Evolutionary conservation across 2,329 filamentous ascomycete species (phyloP).

Genomic region (Phaeosphaeriaceae sp.): DNA sequence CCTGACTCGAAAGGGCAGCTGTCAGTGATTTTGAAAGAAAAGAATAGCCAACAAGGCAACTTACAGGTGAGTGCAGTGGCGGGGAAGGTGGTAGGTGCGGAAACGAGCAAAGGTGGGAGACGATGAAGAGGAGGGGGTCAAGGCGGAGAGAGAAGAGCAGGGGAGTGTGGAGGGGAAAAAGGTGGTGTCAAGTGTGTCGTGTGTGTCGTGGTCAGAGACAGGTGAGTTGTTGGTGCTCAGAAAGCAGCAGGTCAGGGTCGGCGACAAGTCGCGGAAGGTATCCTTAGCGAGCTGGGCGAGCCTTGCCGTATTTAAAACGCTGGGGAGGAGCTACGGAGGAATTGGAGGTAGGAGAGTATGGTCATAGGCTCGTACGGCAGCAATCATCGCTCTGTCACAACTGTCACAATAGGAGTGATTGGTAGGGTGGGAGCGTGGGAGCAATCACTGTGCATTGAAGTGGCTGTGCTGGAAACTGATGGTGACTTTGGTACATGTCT

Average conservation of each 20-base stretch:
- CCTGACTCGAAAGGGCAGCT: conserved; percentile 21
- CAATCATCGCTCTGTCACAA: conserved; percentile 13
- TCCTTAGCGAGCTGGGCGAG: conserved; percentile 40
- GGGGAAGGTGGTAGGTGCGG: conserved; percentile 44
- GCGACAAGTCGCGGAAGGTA: conserved; percentile 24
- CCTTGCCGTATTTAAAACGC: conserved; percentile 32
- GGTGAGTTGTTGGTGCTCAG: conserved; percentile 16
- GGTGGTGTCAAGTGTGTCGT: conserved; percentile 16
- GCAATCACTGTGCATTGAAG: background rate
- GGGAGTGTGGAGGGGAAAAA: conserved; percentile 13
- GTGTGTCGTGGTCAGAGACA: conserved; percentile 29
- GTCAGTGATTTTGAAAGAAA: conserved; percentile 34
- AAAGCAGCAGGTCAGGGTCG: conserved; percentile 13
- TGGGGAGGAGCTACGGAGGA: conserved; percentile 12
- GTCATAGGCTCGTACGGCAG: conserved; percentile 14
- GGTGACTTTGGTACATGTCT: too few relatives aligned
- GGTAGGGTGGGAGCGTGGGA: too few relatives aligned
- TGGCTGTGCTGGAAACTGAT: too few relatives aligned
- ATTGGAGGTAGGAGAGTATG: too few relatives aligned
- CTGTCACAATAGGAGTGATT: too few relatives aligned
- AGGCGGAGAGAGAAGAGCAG: conserved; percentile 23
- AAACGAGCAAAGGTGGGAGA: conserved; percentile 21
- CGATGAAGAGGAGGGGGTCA: conserved; percentile 20
- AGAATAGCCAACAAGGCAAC: conserved; percentile 30
- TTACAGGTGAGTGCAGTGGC: conserved; percentile 42